phyloP scores from a whole-genome alignment of 768 basidiomycete species.

The Lactarius hatsudake region DNA sequence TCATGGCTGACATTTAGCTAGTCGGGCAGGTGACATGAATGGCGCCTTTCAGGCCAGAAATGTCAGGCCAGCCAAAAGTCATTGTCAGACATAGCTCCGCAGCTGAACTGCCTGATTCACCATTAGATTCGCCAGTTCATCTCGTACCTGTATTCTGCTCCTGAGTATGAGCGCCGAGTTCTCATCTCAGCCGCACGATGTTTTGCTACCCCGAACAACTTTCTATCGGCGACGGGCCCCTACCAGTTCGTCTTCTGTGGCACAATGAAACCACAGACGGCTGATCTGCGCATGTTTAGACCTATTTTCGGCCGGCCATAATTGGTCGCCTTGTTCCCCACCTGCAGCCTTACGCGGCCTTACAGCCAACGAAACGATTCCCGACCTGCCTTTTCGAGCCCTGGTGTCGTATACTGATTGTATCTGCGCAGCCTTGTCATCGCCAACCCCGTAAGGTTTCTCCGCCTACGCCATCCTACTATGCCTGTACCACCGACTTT shows the following conservation, averaged over 20 bases:
- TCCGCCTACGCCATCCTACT: background rate
- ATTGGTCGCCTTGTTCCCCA: background rate
- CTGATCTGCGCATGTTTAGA: background rate
- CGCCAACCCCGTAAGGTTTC: too few relatives aligned
- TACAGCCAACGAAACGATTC: background rate
- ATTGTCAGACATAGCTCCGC: background rate
- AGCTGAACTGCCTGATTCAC: background rate
- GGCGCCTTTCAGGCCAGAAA: background rate
- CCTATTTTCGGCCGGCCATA: background rate
- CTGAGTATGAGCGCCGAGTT: too few relatives aligned
- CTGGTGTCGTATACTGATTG: background rate
- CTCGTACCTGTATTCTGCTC: background rate
- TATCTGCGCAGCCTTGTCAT: background rate
- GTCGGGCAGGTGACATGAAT: too few relatives aligned
- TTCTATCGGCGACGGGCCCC: background rate
- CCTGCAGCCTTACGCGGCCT: background rate
- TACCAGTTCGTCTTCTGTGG: background rate
- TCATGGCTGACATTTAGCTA: too few relatives aligned
- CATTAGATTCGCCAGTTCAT: background rate
- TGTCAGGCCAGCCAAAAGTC: background rate
- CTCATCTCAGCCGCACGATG: background rate
- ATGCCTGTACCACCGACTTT: background rate
- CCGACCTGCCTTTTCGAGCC: background rate
- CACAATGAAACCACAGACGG: background rate
- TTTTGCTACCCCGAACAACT: background rate